These are phyloP conservation scores for Diplocarpon mali DNA, from an alignment of 2,329 filamentous ascomycete genomes.

Conservation along the genomic window DNA sequence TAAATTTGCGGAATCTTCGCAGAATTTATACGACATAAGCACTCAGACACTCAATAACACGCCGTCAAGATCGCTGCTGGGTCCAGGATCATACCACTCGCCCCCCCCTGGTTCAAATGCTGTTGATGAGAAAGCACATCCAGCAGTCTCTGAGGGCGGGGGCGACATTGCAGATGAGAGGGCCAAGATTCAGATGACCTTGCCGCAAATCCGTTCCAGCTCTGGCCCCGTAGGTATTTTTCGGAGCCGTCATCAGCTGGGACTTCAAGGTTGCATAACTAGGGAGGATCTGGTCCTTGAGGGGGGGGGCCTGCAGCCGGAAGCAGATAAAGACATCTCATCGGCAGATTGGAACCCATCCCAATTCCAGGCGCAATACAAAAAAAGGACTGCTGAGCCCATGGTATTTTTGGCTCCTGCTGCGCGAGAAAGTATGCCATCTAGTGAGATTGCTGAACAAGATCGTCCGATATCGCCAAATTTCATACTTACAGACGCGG, in stretches of 20 bases:
- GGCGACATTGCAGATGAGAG: background rate
- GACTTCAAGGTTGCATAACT: background rate
- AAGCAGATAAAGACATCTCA: no score
- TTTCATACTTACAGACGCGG: no score
- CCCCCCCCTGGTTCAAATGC: no score
- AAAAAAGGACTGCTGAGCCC: no score
- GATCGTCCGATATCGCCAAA: no score
- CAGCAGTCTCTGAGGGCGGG: background rate
- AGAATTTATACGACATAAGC: constrained; percentile 10
- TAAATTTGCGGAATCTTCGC: background rate
- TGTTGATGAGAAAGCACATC: background rate
- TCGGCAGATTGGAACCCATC: no score
- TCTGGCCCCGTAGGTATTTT: background rate
- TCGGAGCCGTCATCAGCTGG: background rate
- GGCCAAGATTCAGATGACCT: constrained; percentile 2
- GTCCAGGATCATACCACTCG: background rate
- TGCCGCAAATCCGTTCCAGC: constrained; percentile 3
- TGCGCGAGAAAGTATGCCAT: no score
- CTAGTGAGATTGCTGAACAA: no score
- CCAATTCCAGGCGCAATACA: no score
- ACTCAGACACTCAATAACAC: constrained; percentile 19
- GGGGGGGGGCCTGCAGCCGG: no score
- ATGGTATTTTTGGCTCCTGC: no score
- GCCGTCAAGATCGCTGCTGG: constrained; percentile 7
- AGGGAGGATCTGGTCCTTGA: no score